These are phyloP conservation scores for Fragaria iinumae DNA, from an alignment of 306 rosid species.

Conservation along the genomic window DNA sequence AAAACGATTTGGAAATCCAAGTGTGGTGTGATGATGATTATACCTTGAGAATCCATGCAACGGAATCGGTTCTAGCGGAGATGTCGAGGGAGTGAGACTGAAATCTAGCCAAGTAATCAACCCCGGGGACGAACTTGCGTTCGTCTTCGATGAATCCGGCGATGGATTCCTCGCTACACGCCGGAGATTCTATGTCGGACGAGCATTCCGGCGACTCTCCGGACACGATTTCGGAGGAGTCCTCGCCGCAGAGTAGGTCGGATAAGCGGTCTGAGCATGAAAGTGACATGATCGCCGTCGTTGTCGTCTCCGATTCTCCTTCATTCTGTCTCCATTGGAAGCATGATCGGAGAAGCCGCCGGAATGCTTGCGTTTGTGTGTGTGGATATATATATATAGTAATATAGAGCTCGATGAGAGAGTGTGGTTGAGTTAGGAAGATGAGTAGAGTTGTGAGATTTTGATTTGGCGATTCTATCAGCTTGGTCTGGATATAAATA, in stretches of 20 bases:
- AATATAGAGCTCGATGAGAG: slow-evolving; percentile 1
- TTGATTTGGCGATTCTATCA: slow-evolving; percentile 28
- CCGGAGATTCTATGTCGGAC: slow-evolving; percentile 51
- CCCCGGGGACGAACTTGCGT: slow-evolving; percentile 70
- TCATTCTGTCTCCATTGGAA: slow-evolving; percentile 67
- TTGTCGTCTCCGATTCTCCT: not conserved
- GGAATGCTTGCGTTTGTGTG: slow-evolving; percentile 22
- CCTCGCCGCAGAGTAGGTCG: slow-evolving; percentile 76
- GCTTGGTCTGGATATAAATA: slow-evolving; percentile 60
- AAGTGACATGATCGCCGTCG: slow-evolving; percentile 59
- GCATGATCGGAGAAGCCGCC: slow-evolving; percentile 15
- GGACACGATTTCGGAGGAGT: slow-evolving; percentile 57
- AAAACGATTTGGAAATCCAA: too few species aligned
- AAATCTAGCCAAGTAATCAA: slow-evolving; percentile 62
- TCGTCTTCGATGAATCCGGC: slow-evolving; percentile 82
- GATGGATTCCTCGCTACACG: slow-evolving; percentile 58
- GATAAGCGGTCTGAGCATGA: slow-evolving; percentile 63
- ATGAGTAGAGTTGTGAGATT: slow-evolving; percentile 17
- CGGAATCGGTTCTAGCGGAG: slow-evolving; percentile 70
- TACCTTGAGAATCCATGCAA: slow-evolving; percentile 99
- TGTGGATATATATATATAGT: not conserved
- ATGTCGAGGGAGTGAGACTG: slow-evolving; percentile 62
- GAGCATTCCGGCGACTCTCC: slow-evolving; percentile 63
- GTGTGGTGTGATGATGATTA: not conserved
- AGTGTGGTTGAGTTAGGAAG: slow-evolving; percentile 1